phyloP scores from a whole-genome alignment of 2,329 filamentous ascomycete genomes.

The Aspergillus flavus region DNA sequence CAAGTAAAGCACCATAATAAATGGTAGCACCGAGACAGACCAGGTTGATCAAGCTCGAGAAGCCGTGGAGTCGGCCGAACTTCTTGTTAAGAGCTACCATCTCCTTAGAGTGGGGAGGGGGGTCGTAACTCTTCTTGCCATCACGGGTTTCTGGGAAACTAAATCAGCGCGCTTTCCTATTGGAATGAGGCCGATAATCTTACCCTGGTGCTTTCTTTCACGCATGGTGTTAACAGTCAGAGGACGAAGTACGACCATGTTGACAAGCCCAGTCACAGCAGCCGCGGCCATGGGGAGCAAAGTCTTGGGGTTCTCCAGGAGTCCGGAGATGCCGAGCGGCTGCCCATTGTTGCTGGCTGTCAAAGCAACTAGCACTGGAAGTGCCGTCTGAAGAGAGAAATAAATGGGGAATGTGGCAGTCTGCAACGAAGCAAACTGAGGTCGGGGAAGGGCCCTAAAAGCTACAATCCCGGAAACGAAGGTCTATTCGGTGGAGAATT shows the following conservation, averaged over 20 bases:
- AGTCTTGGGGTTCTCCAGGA: constrained; percentile 61
- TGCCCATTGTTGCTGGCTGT: constrained; percentile 71
- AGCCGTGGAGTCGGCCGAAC: constrained; percentile 78
- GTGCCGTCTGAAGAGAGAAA: constrained; percentile 77
- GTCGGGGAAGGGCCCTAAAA: constrained; percentile 74
- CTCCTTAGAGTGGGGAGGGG: constrained; percentile 76
- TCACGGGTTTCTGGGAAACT: constrained; percentile 70
- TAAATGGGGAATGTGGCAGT: constrained; percentile 77
- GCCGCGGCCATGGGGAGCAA: constrained; percentile 70
- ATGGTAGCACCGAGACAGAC: constrained; percentile 68
- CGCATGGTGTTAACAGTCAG: constrained; percentile 74
- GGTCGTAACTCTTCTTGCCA: constrained; percentile 82
- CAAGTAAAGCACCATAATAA: constrained; percentile 77
- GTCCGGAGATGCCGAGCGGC: constrained; percentile 33
- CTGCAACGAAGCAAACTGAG: constrained; percentile 81
- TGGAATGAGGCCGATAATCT: constrained; percentile 27
- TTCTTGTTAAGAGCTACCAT: constrained; percentile 79
- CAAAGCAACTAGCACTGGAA: constrained; percentile 72
- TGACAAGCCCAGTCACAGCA: constrained; percentile 70
- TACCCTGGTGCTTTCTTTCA: constrained; percentile 77
- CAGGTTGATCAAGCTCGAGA: constrained; percentile 79
- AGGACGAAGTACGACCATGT: constrained; percentile 73
- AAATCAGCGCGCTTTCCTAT: neutral
- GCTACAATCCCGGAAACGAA: constrained; percentile 75
- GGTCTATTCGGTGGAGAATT: constrained; percentile 53